Evolutionary conservation across 495 filamentous ascomycete genomes (phyloP), one percentile per base, ranked within the genome.

Genomic region (Annulohypoxylon stygium): DNA sequence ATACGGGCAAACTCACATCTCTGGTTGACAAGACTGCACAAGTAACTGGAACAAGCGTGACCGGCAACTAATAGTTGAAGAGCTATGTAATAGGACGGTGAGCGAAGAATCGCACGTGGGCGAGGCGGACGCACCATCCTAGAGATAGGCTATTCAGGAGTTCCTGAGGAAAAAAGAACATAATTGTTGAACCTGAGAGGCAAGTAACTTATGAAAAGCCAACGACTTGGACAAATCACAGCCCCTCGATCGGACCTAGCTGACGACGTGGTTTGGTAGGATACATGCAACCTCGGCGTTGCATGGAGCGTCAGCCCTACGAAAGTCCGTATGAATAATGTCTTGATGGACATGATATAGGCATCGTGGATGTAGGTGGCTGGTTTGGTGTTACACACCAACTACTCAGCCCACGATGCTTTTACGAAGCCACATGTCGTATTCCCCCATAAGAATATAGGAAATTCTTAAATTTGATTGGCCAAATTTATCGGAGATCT

Each of bases 31-130:
- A 64, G 51, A 25, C 61, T 34, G 11, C 47, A 53, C 11, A 64
- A 6, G 16, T 45, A 53, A 16, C 61, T 7, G 30, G 59, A 48
- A 39, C 41, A 39, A 11, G 45, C 47, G 16, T 39, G 30, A 26
- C 72, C 91, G 9, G 10, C 6, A 36, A 25, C 6, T 4, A 18
- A 33, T 57, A 57, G 33, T 16, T 36, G 33, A 18, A 57, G 33
- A 36, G 6, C 26, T 30, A 36, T 57, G 36, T 34, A 57, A 30
- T 18, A 57, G 33, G n/a, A 36, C 26, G 14, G 14, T 36, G 36
- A 36, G n/a, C 25, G 53, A 20, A 36, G 1, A 20, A 4, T 18
- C 53, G 26, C 53, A 36, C 30, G 26, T 18, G 53, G 30, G 26
- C 11, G 37, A 57, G 26, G 26, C 5, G 6, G 53, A 30, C 33